Percentiles rank a stretch among this genome's conserved stretches.
These are phyloP conservation scores for Oryza longistaminata DNA, from an alignment of 176 grass and related monocot genomes.

Conservation along the genomic window DNA sequence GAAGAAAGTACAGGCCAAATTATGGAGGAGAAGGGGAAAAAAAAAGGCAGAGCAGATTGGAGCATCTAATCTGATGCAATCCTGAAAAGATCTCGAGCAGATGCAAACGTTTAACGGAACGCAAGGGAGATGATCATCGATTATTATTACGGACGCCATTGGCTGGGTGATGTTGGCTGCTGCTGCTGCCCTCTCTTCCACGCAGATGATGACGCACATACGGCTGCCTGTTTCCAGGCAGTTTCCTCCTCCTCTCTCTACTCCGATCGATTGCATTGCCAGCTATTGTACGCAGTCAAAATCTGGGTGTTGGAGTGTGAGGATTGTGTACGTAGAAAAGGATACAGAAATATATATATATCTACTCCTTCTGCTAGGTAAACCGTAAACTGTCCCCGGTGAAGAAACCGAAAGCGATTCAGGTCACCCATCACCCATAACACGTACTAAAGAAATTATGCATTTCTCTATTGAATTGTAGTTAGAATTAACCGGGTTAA, in stretches of 20 bases:
- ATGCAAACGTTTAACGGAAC: not conserved
- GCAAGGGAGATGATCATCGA: no score
- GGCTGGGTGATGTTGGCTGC: not conserved
- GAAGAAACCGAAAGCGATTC: not conserved
- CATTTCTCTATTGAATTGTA: not conserved
- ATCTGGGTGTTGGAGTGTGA: no score
- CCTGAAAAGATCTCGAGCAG: not conserved
- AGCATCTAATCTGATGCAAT: not conserved
- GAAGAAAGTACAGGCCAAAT: not conserved
- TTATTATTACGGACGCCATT: not conserved
- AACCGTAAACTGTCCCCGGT: not conserved
- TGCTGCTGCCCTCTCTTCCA: not conserved
- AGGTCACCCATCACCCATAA: no score
- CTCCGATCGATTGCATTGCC: not conserved
- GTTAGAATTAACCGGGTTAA: not conserved
- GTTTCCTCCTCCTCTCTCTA: no score
- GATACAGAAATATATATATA: not conserved
- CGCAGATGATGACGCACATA: not conserved
- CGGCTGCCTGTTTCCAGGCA: not conserved
- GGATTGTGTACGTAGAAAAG: no score
- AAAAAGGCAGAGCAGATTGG: no score
- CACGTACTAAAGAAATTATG: no score
- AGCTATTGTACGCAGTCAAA: not conserved
- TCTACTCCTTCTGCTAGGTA: not conserved
- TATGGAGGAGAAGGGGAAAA: no score